A percentile compares a stretch with the other conserved stretches of the same genome.
Evolutionary conservation across 2,329 filamentous ascomycete species (phyloP).

Genomic region (Verticillium klebahnii): DNA sequence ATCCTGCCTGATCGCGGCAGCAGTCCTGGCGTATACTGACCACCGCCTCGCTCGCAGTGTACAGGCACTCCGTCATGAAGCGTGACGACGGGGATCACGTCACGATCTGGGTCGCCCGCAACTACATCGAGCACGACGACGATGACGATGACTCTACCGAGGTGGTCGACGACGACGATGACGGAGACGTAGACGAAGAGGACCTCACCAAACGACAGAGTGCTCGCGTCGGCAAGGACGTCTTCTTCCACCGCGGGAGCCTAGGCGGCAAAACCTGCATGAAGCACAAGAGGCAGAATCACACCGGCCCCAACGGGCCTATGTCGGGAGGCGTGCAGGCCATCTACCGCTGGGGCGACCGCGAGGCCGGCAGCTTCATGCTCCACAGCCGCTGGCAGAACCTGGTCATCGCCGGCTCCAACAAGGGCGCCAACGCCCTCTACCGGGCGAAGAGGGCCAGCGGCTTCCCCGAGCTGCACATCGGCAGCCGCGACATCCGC

Average conservation of each 20-base stretch:
- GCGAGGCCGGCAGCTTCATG: not conserved
- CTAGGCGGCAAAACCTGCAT: not conserved
- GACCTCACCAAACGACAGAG: not conserved
- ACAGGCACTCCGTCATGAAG: not conserved
- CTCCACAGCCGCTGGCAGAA: not conserved
- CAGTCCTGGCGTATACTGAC: not conserved
- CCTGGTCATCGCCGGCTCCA: slow-evolving; percentile 1
- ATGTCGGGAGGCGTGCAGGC: not conserved
- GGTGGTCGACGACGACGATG: not conserved
- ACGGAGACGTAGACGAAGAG: not conserved
- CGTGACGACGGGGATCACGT: slow-evolving; percentile 1
- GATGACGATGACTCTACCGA: not conserved
- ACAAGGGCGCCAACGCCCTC: not conserved
- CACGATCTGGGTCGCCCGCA: not conserved
- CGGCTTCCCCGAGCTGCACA: not conserved
- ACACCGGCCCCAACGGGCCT: not conserved
- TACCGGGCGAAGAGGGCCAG: not conserved
- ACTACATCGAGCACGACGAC: not conserved
- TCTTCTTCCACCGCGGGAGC: not conserved
- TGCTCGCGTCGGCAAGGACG: not conserved
- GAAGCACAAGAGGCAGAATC: not conserved
- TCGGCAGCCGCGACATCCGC: not conserved
- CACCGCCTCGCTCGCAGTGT: not conserved
- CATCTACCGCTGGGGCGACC: not conserved
- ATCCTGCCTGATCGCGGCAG: not conserved